A percentile compares a stretch with the other conserved stretches of the same genome.
Evolutionary conservation across 805 yeast genomes (phyloP).

Genomic region (Vanderwaltozyma yarrowii): DNA sequence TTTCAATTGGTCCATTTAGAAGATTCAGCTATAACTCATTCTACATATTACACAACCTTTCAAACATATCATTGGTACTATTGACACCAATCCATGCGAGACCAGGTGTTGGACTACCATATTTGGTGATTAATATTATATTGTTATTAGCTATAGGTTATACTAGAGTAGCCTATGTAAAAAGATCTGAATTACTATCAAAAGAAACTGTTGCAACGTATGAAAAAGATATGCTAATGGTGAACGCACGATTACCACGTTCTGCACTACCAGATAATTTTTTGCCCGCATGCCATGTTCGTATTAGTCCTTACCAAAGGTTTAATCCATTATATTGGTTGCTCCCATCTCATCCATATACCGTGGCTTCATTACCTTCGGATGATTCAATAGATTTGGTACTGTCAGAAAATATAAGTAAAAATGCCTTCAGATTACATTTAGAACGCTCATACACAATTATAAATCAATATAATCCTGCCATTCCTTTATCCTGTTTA

Average conservation of each 20-base stretch:
- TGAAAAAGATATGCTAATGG: slow-evolving; percentile 14
- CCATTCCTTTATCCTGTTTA: slow-evolving; percentile 34
- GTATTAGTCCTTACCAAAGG: slow-evolving; percentile 34
- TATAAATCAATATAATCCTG: slow-evolving; percentile 36
- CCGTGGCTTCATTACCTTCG: slow-evolving; percentile 39
- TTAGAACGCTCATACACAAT: slow-evolving; percentile 30
- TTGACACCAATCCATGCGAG: slow-evolving; percentile 54
- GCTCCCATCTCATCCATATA: slow-evolving; percentile 58
- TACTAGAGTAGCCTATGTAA: slow-evolving; percentile 9
- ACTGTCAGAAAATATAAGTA: slow-evolving; percentile 29
- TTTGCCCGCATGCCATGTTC: slow-evolving; percentile 48
- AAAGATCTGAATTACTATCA: slow-evolving; percentile 6
- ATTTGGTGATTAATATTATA: slow-evolving; percentile 14
- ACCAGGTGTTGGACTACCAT: slow-evolving; percentile 45
- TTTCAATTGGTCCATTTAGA: slow-evolving; percentile 43
- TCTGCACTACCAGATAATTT: slow-evolving; percentile 22
- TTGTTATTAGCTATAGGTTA: slow-evolving; percentile 8
- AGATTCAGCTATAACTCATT: slow-evolving; percentile 41
- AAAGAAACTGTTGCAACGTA: slow-evolving; percentile 8
- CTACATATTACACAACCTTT: slow-evolving; percentile 45
- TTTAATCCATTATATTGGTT: slow-evolving; percentile 36
- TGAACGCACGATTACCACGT: slow-evolving; percentile 19
- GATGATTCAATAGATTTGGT: slow-evolving; percentile 36
- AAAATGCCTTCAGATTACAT: slow-evolving; percentile 24
- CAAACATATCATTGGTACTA: slow-evolving; percentile 36